Conservation (phyloP, 495 filamentous ascomycete genomes). For the Achaetomiella virescens region DNA sequence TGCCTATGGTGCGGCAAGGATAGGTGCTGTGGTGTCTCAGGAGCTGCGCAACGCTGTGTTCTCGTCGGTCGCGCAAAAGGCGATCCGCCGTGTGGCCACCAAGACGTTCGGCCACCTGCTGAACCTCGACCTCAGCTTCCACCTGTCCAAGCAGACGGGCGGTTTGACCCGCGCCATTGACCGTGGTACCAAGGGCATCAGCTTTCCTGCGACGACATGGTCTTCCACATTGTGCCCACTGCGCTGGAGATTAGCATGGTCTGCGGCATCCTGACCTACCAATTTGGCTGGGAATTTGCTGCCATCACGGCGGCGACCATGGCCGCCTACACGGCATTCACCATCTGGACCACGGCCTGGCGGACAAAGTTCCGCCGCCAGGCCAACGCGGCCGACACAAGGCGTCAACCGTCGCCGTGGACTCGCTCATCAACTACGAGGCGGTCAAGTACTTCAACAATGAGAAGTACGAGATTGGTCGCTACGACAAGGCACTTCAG, state of each 20-base stretch:
- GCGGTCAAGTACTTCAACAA: slow-evolving; percentile 99
- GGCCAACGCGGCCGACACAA: slow-evolving; percentile 91
- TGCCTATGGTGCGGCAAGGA: slow-evolving; percentile 81
- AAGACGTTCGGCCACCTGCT: slow-evolving; percentile 91
- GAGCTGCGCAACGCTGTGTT: slow-evolving; percentile 94
- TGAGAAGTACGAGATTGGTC: slow-evolving; percentile 83
- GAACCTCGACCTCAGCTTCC: slow-evolving; percentile 85
- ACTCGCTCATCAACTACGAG: slow-evolving; percentile 96
- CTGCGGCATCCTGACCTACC: slow-evolving; percentile 88
- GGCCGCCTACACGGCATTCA: slow-evolving; percentile 89
- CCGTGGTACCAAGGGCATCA: slow-evolving; percentile 95
- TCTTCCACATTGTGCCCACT: slow-evolving; percentile 93
- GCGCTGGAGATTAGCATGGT: slow-evolving; percentile 92
- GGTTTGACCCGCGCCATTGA: slow-evolving; percentile 93
- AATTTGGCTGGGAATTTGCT: slow-evolving; percentile 87
- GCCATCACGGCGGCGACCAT: slow-evolving; percentile 87
- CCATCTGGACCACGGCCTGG: slow-evolving; percentile 92
- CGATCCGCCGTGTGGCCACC: slow-evolving; percentile 81
- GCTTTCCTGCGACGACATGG: slow-evolving; percentile 94
- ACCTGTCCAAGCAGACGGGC: slow-evolving; percentile 88
- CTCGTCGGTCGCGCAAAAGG: slow-evolving; percentile 93
- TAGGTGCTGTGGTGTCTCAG: slow-evolving; percentile 80
- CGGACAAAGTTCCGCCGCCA: slow-evolving; percentile 91
- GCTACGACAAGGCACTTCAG: slow-evolving; percentile 82
- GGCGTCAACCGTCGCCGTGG: slow-evolving; percentile 90